Evolutionary conservation across 1,284 basidiomycete genomes (phyloP), one percentile per base, ranked within the genome.

Genomic region (Pascua sp.): DNA sequence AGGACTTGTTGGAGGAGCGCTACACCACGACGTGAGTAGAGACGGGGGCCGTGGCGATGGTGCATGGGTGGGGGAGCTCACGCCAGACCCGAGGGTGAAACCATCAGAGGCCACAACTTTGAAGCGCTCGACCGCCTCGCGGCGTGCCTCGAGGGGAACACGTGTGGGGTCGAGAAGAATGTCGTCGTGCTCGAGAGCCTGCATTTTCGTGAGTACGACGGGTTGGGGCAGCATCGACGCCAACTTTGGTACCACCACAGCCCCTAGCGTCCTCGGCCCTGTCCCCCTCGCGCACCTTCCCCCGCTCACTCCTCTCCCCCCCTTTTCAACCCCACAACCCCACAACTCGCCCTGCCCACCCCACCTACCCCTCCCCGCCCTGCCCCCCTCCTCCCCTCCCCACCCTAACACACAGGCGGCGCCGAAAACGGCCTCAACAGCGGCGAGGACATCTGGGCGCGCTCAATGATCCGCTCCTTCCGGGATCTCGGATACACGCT

Each of bases 401-500:
- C 24, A 32, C 24, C 4, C 43, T 65, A 60, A 47, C 70, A 67
- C 56, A 70, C 70, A 43, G 63, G 61, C 38, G 17, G n/a, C 12
- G 44, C 53, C 3, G 60, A 55, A 13, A 15, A 15, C 1, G 56
- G 56, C 11, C 37, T 42, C 3, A 57, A 36, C 4, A 41, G 55
- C 15, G 64, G 62, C 15, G 62, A 66, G 49, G 62, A 66, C 10
- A 52, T 66, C 11, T 66, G 64, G 64, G 67, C 64, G 1, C 53
- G 57, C 24, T 70, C 68, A 1, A 58, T 57, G 32, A 61, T 71
- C 42, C 56, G 60, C 36, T 60, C 67, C 0, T 62, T 71, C 56
- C 49, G 50, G 11, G 56, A 60, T 2, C 61, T 73, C 43, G 68
- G 68, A 49, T 65, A 71, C 55, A 72, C 71, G 4, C 42, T 70